Base-by-base conservation (phyloP, 257 asterid genomes). In the Gentiana straminea region DNA sequence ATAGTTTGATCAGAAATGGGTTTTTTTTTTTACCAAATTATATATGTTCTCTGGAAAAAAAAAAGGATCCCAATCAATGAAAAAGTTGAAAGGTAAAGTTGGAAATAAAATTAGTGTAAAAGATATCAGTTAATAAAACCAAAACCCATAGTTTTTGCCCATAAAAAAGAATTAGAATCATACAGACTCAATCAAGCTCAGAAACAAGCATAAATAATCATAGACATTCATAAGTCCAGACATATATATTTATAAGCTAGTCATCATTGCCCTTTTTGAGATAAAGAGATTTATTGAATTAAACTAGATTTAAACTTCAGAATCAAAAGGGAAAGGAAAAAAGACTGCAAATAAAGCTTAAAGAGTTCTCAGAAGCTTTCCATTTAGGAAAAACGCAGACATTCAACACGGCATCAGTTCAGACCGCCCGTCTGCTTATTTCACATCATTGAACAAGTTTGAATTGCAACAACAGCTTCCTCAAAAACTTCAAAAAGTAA, bases 371-470 rank as follows among this genome's bases (percentile, higher is more conserved):
- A 83, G 88, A 77, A 24, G 50, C 60, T 68, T 72, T 78, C 90
- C 38, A 47, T 33, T 34, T 49, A 59, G 85, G 94, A 76, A 80
- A 13, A n/a, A 6, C 61, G 78, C 86, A 77, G 95, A 86, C 94
- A 86, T 13, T 86, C 95, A 66, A 73, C 95, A 83, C 51, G 85
- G 90, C 95, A 83, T 86, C 95, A 86, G 32, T 75, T 86, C 95
- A 13, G 94, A 70, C 95, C 95, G 90, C 90, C 94, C 94, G 90
- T 86, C 95, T 54, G 95, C 90, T 70, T 67, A 68, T 43, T 73
- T 67, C 66, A 24, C 94, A 73, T 86, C 92, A 82, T 58, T 1
- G 84, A 61, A 47, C 3, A 35, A 45, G n/a, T 1, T 37, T 34
- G 9, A 41, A 10, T 6, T 35, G 3, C 8, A 7, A 9, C 4